phyloP scores from a whole-genome alignment of 2,329 filamentous ascomycete species.

The Plenodomus biglobosus region DNA sequence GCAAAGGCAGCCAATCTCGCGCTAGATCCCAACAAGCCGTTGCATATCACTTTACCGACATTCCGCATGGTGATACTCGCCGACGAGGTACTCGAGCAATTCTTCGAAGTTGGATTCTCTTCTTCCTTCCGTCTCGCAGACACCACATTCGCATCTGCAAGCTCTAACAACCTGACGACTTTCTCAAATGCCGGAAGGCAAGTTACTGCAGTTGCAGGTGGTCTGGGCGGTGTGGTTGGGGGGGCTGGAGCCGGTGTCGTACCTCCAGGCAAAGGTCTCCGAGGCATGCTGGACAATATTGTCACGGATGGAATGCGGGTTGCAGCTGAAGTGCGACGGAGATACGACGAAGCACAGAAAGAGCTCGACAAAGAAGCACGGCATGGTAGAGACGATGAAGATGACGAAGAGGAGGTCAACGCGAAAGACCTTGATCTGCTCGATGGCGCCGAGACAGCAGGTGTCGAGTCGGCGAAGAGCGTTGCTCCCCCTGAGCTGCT shows the following conservation, averaged over 20 bases:
- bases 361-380: constrained; percentile 78
- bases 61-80: constrained; percentile 98
- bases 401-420: constrained; percentile 64
- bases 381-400: constrained; percentile 58
- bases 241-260: constrained; percentile 56
- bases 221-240: constrained; percentile 49
- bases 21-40: constrained; percentile 85
- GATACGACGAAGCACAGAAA: constrained; percentile 94
- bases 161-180: constrained; percentile 75
- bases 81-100: constrained; percentile 92
- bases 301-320: constrained; percentile 97
- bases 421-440: constrained; percentile 50
- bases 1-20: constrained; percentile 82
- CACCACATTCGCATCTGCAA: constrained; percentile 53
- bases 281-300: constrained; percentile 94
- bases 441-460: constrained; percentile 53
- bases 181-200: constrained; percentile 69
- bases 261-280: constrained; percentile 70
- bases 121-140: constrained; percentile 88
- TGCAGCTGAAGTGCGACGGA: constrained; percentile 83
- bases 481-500: constrained; percentile 18
- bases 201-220: constrained; percentile 45
- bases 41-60: constrained; percentile 94
- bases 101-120: constrained; percentile 95
- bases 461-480: constrained; percentile 38